Evolutionary conservation across 495 filamentous ascomycete species (phyloP).

Genomic region (Daldinia childiae): DNA sequence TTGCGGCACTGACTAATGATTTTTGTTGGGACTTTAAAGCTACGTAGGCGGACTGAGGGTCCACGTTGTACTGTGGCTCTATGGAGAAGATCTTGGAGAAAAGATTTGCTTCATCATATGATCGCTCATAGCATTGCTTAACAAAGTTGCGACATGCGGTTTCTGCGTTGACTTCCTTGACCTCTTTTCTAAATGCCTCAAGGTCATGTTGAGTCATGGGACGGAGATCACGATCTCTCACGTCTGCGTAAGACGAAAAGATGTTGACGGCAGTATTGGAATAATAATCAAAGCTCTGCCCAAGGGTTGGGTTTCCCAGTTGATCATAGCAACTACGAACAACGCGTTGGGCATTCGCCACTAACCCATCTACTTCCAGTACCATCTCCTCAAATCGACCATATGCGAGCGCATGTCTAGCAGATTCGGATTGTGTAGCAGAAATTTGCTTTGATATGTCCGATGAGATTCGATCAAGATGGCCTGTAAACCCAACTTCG

Average conservation of each 20-base stretch:
- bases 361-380: conserved; percentile 55
- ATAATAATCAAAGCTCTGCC: conserved; percentile 63
- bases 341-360: conserved; percentile 57
- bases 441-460: conserved; percentile 58
- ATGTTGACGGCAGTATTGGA: conserved; percentile 66
- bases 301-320: conserved; percentile 65
- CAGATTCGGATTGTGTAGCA: conserved; percentile 59
- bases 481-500: conserved; percentile 58
- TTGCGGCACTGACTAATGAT: conserved; percentile 54
- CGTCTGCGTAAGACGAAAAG: conserved; percentile 55
- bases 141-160: conserved; percentile 59
- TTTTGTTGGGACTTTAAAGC: conserved; percentile 53
- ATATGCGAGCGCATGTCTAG: conserved; percentile 61
- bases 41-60: conserved; percentile 55
- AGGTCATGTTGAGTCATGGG: conserved; percentile 64
- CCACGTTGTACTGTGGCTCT: conserved; percentile 56
- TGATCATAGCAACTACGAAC: conserved; percentile 69
- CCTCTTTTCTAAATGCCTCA: conserved; percentile 58
- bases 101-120: conserved; percentile 58
- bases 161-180: conserved; percentile 54
- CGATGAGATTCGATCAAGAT: conserved; percentile 56
- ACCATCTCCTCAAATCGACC: conserved; percentile 60
- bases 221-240: conserved; percentile 60
- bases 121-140: conserved; percentile 61
- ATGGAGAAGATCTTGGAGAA: conserved; percentile 60